Conservation (phyloP, 176 grass and related monocot species). For the Oryza australiensis region DNA sequence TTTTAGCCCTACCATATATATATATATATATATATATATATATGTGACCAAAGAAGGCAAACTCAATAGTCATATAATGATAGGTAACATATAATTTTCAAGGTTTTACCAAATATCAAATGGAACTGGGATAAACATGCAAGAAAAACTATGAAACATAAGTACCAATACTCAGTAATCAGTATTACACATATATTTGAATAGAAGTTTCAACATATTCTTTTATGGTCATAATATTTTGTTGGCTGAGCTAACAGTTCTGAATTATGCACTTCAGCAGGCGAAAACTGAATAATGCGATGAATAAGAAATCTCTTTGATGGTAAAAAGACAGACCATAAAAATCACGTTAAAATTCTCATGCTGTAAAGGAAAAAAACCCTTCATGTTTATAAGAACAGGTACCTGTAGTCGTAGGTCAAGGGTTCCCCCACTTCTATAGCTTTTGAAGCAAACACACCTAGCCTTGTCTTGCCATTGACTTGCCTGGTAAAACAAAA, state of each 20-base stretch:
- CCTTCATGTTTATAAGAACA: not conserved
- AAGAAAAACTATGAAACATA: not conserved
- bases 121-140: not conserved
- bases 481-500: conserved; percentile 60
- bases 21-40: not conserved
- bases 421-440: conserved; percentile 62
- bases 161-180: not conserved
- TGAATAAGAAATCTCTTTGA: not conserved
- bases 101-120: not conserved
- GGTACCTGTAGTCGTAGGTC: conserved; percentile 82
- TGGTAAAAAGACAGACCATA: not conserved
- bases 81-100: not conserved
- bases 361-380: not conserved
- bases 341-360: not conserved
- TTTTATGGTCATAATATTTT: not conserved
- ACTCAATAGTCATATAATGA: not conserved
- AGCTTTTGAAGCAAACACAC: conserved; percentile 62
- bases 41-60: not conserved
- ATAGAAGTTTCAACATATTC: not conserved
- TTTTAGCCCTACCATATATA: no score
- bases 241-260: not conserved
- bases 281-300: not conserved
- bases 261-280: not conserved
- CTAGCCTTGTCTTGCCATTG: conserved; percentile 59
- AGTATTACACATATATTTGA: not conserved